Evolutionary conservation across 2,329 filamentous ascomycete genomes (phyloP).

Genomic region (Nectriaceae sp.): DNA sequence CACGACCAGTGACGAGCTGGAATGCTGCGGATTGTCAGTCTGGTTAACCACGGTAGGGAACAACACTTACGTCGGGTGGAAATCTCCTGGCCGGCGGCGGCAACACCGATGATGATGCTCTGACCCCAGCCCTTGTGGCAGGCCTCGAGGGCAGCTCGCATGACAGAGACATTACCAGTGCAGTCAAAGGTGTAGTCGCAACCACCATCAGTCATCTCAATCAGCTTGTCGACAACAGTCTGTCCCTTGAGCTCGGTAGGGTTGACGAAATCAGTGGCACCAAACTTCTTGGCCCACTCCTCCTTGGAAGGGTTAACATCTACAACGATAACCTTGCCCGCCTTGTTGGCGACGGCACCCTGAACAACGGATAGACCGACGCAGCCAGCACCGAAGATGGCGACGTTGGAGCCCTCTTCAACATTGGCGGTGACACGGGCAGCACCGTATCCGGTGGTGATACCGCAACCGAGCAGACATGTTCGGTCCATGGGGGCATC

Average conservation of each 20-base stretch:
- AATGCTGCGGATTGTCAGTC: conserved; percentile 63
- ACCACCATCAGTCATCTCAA: conserved; percentile 97
- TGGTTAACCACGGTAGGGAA: background rate
- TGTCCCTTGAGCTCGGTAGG: conserved; percentile 76
- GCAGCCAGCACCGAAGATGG: conserved; percentile 93
- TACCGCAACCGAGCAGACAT: conserved; percentile 94
- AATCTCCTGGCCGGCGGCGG: conserved; percentile 94
- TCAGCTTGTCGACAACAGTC: conserved; percentile 86
- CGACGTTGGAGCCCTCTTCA: conserved; percentile 85
- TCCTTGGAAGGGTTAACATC: conserved; percentile 87
- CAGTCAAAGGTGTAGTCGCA: conserved; percentile 99
- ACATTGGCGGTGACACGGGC: conserved; percentile 91
- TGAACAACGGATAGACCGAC: conserved; percentile 95
- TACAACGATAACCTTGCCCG: conserved; percentile 73
- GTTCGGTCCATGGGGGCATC: conserved; percentile 95
- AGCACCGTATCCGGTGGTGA: conserved; percentile 97
- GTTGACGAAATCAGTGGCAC: conserved; percentile 96
- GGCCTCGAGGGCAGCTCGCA: conserved; percentile 92
- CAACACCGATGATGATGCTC: conserved; percentile 97
- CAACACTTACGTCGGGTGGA: conserved; percentile 78
- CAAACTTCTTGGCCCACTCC: conserved; percentile 90
- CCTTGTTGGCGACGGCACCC: conserved; percentile 83
- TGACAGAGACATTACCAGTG: conserved; percentile 94
- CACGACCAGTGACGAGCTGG: conserved; percentile 95
- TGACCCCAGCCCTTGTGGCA: conserved; percentile 99